A percentile compares a stretch with the other conserved stretches of the same genome.
Conservation (phyloP, 371 early-diverging fungal genomes). For the Syncephalastrum contaminatum region DNA sequence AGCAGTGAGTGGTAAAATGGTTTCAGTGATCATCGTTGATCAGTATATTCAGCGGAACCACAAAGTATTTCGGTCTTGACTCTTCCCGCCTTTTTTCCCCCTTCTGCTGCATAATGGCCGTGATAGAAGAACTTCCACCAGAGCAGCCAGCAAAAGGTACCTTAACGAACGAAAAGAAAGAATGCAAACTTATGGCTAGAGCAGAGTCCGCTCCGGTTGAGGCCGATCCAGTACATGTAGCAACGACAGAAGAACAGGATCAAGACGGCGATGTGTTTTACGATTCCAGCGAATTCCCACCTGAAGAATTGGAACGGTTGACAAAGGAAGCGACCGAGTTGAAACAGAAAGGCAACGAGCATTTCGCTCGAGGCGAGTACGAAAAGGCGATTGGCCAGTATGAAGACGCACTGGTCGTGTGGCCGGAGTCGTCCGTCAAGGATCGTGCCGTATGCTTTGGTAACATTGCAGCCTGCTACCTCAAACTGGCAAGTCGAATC, state of each 20-base stretch:
- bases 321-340: constrained; percentile 47
- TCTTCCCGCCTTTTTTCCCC: no score
- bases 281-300: constrained; percentile 33
- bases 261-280: constrained; percentile 46
- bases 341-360: constrained; percentile 53
- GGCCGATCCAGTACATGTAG: background rate
- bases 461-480: constrained; percentile 71
- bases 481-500: constrained; percentile 48
- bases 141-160: constrained; percentile 7
- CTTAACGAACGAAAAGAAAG: no score
- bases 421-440: constrained; percentile 42
- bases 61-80: no score
- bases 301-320: constrained; percentile 37
- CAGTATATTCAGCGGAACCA: no score
- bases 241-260: constrained; percentile 9
- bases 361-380: constrained; percentile 52
- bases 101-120: constrained; percentile 29
- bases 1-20: no score
- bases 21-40: no score
- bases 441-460: constrained; percentile 59
- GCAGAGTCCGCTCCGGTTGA: background rate
- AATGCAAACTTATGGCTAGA: background rate
- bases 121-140: constrained; percentile 47
- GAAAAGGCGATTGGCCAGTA: constrained; percentile 56
- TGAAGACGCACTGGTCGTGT: constrained; percentile 58